Evolutionary conservation across 305 asterid genomes (phyloP).

Genomic region (Solanum hybrid): DNA sequence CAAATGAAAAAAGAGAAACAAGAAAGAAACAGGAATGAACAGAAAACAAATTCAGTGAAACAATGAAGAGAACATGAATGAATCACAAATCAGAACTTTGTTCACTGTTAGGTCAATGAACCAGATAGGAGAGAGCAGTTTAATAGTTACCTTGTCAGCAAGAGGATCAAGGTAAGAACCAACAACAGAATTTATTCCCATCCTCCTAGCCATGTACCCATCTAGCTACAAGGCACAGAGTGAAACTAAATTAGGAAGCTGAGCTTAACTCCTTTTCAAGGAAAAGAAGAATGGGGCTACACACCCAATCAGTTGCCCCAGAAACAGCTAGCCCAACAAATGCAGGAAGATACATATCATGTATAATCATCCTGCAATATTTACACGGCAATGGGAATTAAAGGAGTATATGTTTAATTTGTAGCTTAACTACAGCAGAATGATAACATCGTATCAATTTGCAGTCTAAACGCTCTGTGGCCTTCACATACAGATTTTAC

Average conservation of each 20-base stretch:
- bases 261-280: neutral
- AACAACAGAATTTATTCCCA: slow-evolving; percentile 77
- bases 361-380: slow-evolving; percentile 74
- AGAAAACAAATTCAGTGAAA: neutral
- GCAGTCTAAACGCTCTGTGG: neutral
- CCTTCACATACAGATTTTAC: neutral
- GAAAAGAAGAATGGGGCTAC: slow-evolving; percentile 3
- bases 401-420: neutral
- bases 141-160: slow-evolving; percentile 73
- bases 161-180: slow-evolving; percentile 99
- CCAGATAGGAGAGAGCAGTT: neutral
- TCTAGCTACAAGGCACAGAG: slow-evolving; percentile 51
- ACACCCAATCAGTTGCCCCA: slow-evolving; percentile 94
- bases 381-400: slow-evolving; percentile 2
- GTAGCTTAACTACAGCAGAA: neutral
- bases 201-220: slow-evolving; percentile 88
- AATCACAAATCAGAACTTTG: slow-evolving; percentile 2
- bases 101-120: neutral
- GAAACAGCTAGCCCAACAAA: slow-evolving; percentile 77
- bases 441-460: neutral
- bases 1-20: neutral
- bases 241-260: slow-evolving; percentile 6
- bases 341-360: slow-evolving; percentile 79
- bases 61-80: neutral
- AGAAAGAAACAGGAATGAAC: neutral